phyloP scores from a whole-genome alignment of 768 basidiomycete species.

The Suillus placidus region DNA sequence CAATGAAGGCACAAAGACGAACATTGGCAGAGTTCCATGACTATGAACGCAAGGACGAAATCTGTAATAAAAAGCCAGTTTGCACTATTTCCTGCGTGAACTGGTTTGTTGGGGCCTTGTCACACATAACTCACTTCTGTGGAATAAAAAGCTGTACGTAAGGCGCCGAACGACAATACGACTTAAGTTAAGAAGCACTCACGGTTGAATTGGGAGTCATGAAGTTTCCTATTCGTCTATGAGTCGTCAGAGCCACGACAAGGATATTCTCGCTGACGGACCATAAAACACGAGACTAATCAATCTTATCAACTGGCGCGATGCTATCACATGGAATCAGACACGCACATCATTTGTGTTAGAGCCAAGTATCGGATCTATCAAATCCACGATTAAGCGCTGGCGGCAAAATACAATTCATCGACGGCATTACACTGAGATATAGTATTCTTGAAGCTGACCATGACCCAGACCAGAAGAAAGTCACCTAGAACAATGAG shows the following conservation, averaged over 20 bases:
- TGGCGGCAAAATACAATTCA: neutral
- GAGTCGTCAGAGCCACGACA: neutral
- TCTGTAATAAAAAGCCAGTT: neutral
- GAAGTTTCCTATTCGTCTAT: neutral
- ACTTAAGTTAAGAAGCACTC: neutral
- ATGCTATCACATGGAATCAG: neutral
- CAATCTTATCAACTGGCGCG: neutral
- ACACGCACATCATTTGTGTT: neutral
- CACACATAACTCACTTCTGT: neutral
- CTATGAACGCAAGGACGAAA: neutral
- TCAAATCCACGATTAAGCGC: neutral
- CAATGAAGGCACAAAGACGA: neutral
- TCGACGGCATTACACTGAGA: neutral
- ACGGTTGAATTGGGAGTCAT: neutral
- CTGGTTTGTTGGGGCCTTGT: neutral
- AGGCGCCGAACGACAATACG: neutral
- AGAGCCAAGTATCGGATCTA: constrained; percentile 5
- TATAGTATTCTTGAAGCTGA: constrained; percentile 2
- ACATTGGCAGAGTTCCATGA: constrained; percentile 23
- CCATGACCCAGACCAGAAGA: constrained; percentile 6
- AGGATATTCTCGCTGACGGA: neutral
- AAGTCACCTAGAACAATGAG: neutral
- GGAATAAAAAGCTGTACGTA: neutral
- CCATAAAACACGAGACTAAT: neutral
- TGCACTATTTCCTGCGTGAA: neutral